These are phyloP conservation scores for Dactylellina parvicollis DNA, from an alignment of 2,329 filamentous ascomycete genomes.

Conservation along the genomic window DNA sequence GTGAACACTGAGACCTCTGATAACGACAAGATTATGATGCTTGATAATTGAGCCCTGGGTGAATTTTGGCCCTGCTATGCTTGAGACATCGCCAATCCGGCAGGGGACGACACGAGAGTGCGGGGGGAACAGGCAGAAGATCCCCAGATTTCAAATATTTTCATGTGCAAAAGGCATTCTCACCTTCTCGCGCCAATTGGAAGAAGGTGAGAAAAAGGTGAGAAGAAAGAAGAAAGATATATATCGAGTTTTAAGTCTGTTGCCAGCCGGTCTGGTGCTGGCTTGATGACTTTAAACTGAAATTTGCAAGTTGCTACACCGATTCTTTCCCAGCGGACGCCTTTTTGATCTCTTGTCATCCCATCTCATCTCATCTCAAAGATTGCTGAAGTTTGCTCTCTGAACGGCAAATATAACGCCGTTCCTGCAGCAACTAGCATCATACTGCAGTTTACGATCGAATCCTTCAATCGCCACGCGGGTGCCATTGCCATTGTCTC, in stretches of 20 bases:
- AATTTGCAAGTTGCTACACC: constrained; percentile 14
- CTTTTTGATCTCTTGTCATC: background rate
- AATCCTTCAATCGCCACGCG: constrained; percentile 19
- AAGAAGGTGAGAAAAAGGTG: background rate
- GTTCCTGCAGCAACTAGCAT: constrained; percentile 41
- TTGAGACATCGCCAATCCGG: constrained; percentile 20
- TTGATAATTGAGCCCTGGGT: constrained; percentile 25
- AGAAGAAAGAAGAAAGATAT: constrained; percentile 19
- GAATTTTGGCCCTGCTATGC: constrained; percentile 21
- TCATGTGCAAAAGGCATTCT: constrained; percentile 30
- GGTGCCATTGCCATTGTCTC: constrained; percentile 10
- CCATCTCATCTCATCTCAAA: background rate
- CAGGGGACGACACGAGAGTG: constrained; percentile 17
- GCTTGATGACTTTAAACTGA: constrained; percentile 5
- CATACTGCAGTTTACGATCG: constrained; percentile 6
- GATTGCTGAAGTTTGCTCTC: background rate
- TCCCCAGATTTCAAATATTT: constrained; percentile 15
- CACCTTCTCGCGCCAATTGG: background rate
- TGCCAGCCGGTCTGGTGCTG: constrained; percentile 20
- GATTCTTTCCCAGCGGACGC: background rate
- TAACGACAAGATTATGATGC: constrained; percentile 21
- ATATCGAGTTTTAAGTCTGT: background rate
- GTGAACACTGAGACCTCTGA: constrained; percentile 10
- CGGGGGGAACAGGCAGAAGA: constrained; percentile 18
- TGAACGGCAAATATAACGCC: constrained; percentile 15